Conservation (phyloP, 208 protist species). For the Naegleria lovaniensis region DNA sequence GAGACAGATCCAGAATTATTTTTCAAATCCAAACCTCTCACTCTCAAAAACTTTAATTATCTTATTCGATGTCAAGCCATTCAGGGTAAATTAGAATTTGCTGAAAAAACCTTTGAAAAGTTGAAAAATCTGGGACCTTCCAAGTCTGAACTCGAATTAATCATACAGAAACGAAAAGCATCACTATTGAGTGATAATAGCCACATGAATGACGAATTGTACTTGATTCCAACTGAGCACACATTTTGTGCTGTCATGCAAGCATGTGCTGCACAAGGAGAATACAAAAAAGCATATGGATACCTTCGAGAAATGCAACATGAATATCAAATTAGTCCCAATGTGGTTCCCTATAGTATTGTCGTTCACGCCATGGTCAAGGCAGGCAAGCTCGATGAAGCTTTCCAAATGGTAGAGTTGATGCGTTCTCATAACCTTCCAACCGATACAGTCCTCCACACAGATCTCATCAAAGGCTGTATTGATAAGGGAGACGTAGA, state of each 20-base stretch:
- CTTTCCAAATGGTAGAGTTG: not conserved
- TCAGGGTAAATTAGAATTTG: not conserved
- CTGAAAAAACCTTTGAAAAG: not conserved
- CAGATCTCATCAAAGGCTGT: not conserved
- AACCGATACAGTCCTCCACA: constrained; percentile 6
- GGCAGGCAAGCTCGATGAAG: not conserved
- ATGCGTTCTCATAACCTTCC: not conserved
- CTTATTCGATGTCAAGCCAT: not conserved
- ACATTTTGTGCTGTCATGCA: not conserved
- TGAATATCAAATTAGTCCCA: not conserved
- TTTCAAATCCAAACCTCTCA: not conserved
- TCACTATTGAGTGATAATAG: not conserved
- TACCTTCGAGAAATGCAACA: not conserved
- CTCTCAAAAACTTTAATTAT: not conserved
- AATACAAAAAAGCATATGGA: not conserved
- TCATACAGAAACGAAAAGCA: not conserved
- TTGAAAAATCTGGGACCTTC: not conserved
- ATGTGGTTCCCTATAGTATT: not conserved
- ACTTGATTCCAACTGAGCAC: not conserved
- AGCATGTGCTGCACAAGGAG: not conserved
- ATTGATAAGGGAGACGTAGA: not conserved
- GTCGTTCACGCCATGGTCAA: not conserved
- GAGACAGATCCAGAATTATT: not conserved
- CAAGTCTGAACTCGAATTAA: not conserved
- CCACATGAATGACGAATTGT: not conserved